Base-by-base conservation (phyloP, 108 stramenopile species). In the Cyclostephanos invisitatus region DNA sequence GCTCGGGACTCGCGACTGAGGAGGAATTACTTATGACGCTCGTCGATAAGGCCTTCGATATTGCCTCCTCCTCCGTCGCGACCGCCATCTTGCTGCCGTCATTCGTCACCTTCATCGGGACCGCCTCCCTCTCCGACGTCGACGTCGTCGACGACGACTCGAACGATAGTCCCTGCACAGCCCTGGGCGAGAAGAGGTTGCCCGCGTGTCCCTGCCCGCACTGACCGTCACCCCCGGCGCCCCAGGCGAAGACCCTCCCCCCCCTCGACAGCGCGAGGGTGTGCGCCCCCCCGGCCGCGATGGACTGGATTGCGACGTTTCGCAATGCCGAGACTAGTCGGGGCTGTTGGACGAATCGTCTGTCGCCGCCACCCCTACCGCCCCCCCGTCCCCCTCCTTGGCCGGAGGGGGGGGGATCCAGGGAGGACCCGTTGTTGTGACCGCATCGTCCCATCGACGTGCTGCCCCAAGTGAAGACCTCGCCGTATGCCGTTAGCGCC, bases 211-310 rank as follows among this genome's bases (percentile, higher is more conserved):
- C 96, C 20, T 95, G 83, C 20, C 97, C 98, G 53, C 98, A 86
- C 72, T 99, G 98, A 7, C 98, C 98, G 72, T 97, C 96, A 62
- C 78, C 84, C 25, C 94, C 94, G 20, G 88, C 80, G 25, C 98
- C 98, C 84, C 96, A 99, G 1, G 85, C 83, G 83, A 91, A 94
- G 18, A 98, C 93, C 17, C 91, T 62, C 15, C 95, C 97, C 44
- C 87, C 91, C 20, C 70, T 84, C 4, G 90, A 88, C 47, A 99
- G 75, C 2, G 96, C 92, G 22, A 99, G 74, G 5, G 96, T 96
- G 71, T 99, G 98, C 29, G 90, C 86, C 72, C 94, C 97, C 9
- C 97, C 96, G n/a, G 91, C 91, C n/a, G 88, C 86, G 50, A 94
- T 82, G 14, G 82, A 63, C 4, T 81, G 85, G 67, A 92, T 85